Base-by-base conservation (phyloP, 805 yeast genomes). In the Ogataea corticis region DNA sequence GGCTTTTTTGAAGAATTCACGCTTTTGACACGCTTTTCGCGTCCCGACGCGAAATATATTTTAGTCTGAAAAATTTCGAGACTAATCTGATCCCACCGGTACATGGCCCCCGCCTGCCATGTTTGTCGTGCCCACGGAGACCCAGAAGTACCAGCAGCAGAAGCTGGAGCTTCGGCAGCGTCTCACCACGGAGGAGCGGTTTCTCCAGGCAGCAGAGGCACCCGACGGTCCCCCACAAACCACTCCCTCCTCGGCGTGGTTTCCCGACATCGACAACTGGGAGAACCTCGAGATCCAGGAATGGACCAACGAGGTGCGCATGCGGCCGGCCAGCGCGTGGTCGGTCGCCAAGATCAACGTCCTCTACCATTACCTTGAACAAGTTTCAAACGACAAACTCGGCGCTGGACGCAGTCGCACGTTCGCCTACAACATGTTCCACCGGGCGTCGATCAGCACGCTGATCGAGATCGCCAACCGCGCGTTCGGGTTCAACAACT, bases 401-500 rank as follows among this genome's bases (percentile, higher is more conserved):
- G 19, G 25, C 21, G 31, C 36, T 18, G 51, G 50, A 15, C 27
- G 41, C 4, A 21, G 21, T n/a, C 18, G 50, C 30, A 37, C 42
- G 14, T 36, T 29, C 21, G 44, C 43, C 33, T 18, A 37, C 30
- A 32, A 44, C 37, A 42, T 52, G 37, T 57, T 56, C 38, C 44
- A 51, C 17, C 45, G 51, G 17, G 46, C 65, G 7, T 52, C 61
- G 5, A 29, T 56, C 19, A 32, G 44, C 16, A 48, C 48, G 16
- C 44, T 72, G 17, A 55, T 73, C 15, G 58, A 56, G 7, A 44
- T 70, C 19, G 78, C 80, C 0, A 79, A 79, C 51, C 66, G 61
- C n/a, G 60, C 69, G 7, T 77, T 76, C 63, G 83, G 83, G 2
- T 72, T 65, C 54, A 61, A 70, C 45, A 81, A 79, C 28, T 79